Conservation (phyloP, 176 grass and related monocot genomes). For the Calamus simplicifolius region DNA sequence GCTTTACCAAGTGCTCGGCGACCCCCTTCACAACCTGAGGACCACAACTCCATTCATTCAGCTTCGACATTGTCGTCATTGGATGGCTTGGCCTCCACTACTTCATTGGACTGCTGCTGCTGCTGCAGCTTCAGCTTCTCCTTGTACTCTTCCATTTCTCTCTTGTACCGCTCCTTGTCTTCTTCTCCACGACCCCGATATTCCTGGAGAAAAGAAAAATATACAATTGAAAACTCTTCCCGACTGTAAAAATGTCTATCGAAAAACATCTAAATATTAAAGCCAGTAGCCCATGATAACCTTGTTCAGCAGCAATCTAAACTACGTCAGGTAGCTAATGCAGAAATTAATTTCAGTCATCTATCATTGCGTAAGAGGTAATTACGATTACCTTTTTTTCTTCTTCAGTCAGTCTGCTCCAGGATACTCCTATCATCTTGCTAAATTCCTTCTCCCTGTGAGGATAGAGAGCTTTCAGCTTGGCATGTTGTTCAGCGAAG, state of each 20-base stretch:
- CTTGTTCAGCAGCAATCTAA: too few species aligned
- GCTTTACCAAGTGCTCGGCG: too few species aligned
- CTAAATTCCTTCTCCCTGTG: conserved; percentile 41
- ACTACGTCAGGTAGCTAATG: neutral
- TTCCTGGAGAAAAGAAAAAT: neutral
- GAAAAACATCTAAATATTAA: neutral
- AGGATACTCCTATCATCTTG: conserved; percentile 49
- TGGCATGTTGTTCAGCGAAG: conserved; percentile 40
- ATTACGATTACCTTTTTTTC: conserved; percentile 25
- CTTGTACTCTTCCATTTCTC: neutral
- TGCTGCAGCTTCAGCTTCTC: neutral
- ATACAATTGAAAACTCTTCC: too few species aligned
- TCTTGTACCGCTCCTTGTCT: conserved; percentile 1
- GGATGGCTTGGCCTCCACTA: neutral
- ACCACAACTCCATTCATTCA: too few species aligned
- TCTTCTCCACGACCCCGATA: neutral
- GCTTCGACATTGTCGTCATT: neutral
- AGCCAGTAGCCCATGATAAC: too few species aligned
- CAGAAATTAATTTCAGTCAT: too few species aligned
- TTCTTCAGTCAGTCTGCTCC: conserved; percentile 36
- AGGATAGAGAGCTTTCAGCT: conserved; percentile 31
- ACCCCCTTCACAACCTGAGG: too few species aligned
- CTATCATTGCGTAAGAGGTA: neutral
- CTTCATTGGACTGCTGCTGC: conserved; percentile 1
- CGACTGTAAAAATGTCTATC: neutral